Evolutionary conservation across 2,329 filamentous ascomycete genomes (phyloP), one percentile per base, ranked within the genome.

Genomic region (Scopulariopsis brevicaulis): DNA sequence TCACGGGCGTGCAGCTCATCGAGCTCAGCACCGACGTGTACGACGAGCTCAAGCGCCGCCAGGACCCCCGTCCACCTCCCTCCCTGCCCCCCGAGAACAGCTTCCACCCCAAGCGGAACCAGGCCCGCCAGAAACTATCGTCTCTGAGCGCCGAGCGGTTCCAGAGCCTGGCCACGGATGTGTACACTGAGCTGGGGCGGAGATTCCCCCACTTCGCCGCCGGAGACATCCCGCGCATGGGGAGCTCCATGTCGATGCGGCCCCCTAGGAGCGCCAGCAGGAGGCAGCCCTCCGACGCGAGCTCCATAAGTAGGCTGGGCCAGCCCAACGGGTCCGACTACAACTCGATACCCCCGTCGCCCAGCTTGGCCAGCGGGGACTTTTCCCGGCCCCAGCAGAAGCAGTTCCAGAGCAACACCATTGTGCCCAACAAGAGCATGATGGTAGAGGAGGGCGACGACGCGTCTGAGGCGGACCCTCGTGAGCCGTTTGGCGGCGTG

Each of bases 11-110:
- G 32, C 94, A 99, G 71, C 97, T 99, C 71, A 90, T 96, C 72
- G 94, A 99, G 74, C 81, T 99, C 62, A 96, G 92, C 73, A 97
- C 93, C 59, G 94, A 99, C 73, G 93, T 99, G 48, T 97, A 89
- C 73, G 94, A 99, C 72, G 94, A 99, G 74, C 78, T 97, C 63
- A 79, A 95, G 64, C 86, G 94, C 60, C 84, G 94, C 62, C 92
- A 97, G 71, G 79, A 79, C 57, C 74, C 82, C 61, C 74, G 75
- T 58, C 75, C 78, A 18, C 75, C 79, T 24, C 80, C 78, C 63
- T 76, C 77, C 25, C 77, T 74, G 61, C 70, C 73, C 3, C 79
- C 81, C n/a, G 90, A 93, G 69, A 81, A 86, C 63, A 87, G 85
- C 62, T 97, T 97, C 72, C 94, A 99, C 71, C 91, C 92, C 2